These are phyloP conservation scores for Exobasidium cylindrosporum DNA, from an alignment of 1,284 basidiomycete genomes.

Conservation along the genomic window DNA sequence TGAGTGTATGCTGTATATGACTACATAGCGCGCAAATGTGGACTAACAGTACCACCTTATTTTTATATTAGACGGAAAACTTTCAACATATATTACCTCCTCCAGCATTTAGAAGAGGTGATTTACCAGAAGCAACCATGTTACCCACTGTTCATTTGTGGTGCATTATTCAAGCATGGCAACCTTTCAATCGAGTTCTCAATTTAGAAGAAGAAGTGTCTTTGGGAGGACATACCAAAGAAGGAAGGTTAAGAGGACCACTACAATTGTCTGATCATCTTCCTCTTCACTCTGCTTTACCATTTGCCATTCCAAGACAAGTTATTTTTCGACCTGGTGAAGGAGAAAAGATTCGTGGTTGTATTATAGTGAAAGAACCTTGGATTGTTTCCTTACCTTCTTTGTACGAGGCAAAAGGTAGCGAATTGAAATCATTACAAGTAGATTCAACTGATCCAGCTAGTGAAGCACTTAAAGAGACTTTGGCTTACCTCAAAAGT, in stretches of 20 bases:
- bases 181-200: constrained; percentile 11
- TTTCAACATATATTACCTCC: constrained; percentile 19
- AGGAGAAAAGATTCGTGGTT: constrained; percentile 12
- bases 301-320: constrained; percentile 14
- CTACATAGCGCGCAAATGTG: no score
- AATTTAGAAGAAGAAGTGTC: constrained; percentile 17
- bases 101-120: constrained; percentile 15
- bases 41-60: background rate
- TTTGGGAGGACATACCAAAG: constrained; percentile 10
- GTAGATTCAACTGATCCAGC: background rate
- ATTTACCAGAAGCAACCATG: constrained; percentile 18
- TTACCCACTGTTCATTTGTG: constrained; percentile 20
- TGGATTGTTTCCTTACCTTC: constrained; percentile 13
- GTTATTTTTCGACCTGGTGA: constrained; percentile 14
- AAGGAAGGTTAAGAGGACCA: constrained; percentile 1
- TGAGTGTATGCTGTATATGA: no score
- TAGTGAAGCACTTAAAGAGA: constrained; percentile 5
- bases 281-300: constrained; percentile 8
- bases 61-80: constrained; percentile 1
- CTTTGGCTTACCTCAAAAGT: constrained; percentile 14
- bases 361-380: constrained; percentile 15
- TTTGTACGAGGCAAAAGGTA: background rate
- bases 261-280: constrained; percentile 18
- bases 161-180: constrained; percentile 19
- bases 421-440: background rate